A percentile compares a stretch with the other conserved stretches of the same genome.
Evolutionary conservation across 805 yeast genomes (phyloP).

Genomic region (Kuraishia capsulata): DNA sequence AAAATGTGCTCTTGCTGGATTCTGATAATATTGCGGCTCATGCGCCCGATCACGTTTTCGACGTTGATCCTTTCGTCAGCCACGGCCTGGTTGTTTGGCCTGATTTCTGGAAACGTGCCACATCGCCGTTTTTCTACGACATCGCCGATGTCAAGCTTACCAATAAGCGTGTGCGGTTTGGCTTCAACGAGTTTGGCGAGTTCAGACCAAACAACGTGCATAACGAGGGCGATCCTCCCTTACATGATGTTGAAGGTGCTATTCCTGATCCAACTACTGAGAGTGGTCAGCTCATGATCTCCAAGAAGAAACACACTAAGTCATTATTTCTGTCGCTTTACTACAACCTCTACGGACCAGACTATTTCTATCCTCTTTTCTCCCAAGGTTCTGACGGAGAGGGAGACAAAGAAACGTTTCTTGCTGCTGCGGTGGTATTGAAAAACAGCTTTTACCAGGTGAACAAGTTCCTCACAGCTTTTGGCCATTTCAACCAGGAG

Average conservation of each 20-base stretch:
- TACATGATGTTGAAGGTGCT: slow-evolving; percentile 51
- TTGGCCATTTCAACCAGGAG: slow-evolving; percentile 28
- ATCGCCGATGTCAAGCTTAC: slow-evolving; percentile 37
- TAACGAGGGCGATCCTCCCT: slow-evolving; percentile 27
- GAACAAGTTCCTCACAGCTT: slow-evolving; percentile 41
- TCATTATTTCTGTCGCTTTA: slow-evolving; percentile 46
- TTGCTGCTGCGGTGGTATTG: slow-evolving; percentile 51
- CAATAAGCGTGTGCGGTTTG: slow-evolving; percentile 24
- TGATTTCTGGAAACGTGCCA: slow-evolving; percentile 44
- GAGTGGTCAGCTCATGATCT: slow-evolving; percentile 54
- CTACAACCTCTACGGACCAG: slow-evolving; percentile 54
- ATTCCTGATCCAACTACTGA: slow-evolving; percentile 59
- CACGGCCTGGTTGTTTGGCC: slow-evolving; percentile 42
- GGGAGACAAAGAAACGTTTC: slow-evolving; percentile 53
- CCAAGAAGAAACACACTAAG: slow-evolving; percentile 44
- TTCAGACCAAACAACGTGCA: slow-evolving; percentile 15
- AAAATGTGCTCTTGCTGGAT: slow-evolving; percentile 58
- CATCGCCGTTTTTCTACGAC: slow-evolving; percentile 39
- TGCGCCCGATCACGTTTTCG: slow-evolving; percentile 49
- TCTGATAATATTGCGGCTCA: slow-evolving; percentile 65
- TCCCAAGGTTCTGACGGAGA: slow-evolving; percentile 41
- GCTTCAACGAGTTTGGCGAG: slow-evolving; percentile 25
- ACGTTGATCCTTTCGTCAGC: slow-evolving; percentile 41
- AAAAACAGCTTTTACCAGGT: slow-evolving; percentile 52
- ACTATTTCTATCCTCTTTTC: slow-evolving; percentile 42